Evolutionary conservation across 78 protist genomes (phyloP), one percentile per base, ranked within the genome.

Genomic region (Polysphondylium violaceum): DNA sequence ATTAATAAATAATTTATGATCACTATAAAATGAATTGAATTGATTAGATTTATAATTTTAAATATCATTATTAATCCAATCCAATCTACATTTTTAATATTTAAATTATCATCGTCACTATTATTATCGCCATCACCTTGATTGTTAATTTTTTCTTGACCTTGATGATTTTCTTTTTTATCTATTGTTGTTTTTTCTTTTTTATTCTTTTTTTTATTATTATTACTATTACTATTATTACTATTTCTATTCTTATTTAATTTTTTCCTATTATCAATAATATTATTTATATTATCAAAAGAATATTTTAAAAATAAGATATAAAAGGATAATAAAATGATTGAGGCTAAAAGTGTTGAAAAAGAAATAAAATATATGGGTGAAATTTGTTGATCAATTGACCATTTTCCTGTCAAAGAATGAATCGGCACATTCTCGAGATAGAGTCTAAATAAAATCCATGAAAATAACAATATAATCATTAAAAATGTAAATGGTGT

Each of bases 381-480:
- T 16, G 36, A 9, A n/a, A 75, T 17, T 7, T 17, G 16, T 21
- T 75, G 21, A 11, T 75, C 85, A 29, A 75, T 21, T 11, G 55
- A 14, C 64, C 67, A 59, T 4, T 25, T 53, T 17, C 68, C 68
- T 21, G 44, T 38, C 12, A 75, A 2, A 40, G 56, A 21, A 41
- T 75, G 85, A 58, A 75, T 75, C 25, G 23, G 68, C 12, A 16
- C 1, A 27, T 59, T 40, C 8, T 75, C 68, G 23, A 75, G 63
- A 59, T 75, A 75, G 16, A 55, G 17, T 75, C 85, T 53, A 25
- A 75, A 29, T 25, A 36, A 35, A 17, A 75, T 2, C 85, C 85
- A 75, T 23, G 58, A 68, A 25, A 25, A n/a, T 23, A 65, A 65
- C 40, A 65, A 38, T 36, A 36, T 17, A 14, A 65, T 8, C 12